These are phyloP conservation scores for Trichophaea hybrida DNA, from an alignment of 2,329 filamentous ascomycete species.

Conservation along the genomic window DNA sequence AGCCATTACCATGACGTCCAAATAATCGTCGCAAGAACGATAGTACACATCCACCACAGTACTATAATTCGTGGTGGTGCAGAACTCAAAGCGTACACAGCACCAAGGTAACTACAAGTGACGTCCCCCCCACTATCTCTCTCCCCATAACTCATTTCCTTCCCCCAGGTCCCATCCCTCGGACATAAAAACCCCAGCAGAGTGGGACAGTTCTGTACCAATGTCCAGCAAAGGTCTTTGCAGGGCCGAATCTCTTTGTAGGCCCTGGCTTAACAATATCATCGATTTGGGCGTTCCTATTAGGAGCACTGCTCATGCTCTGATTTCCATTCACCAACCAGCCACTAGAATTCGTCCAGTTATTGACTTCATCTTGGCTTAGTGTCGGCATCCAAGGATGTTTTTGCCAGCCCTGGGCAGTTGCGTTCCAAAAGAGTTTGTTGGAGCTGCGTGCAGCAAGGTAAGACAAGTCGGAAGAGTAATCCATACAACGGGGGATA, in stretches of 20 bases:
- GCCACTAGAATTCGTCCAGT: constrained; percentile 12
- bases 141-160: constrained; percentile 40
- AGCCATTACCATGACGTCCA: not conserved
- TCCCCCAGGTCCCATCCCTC: constrained; percentile 31
- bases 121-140: constrained; percentile 28
- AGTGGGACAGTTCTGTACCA: constrained; percentile 74
- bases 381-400: constrained; percentile 34
- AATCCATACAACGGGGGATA: constrained; percentile 86
- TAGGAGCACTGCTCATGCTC: not conserved
- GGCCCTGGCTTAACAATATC: constrained; percentile 60
- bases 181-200: constrained; percentile 65
- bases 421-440: constrained; percentile 57
- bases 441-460: constrained; percentile 58
- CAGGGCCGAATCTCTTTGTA: constrained; percentile 91
- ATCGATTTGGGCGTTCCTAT: constrained; percentile 60
- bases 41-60: not conserved
- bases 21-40: not conserved
- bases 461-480: constrained; percentile 41
- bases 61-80: constrained; percentile 1
- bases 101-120: constrained; percentile 33
- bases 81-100: constrained; percentile 31
- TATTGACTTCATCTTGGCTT: constrained; percentile 23
- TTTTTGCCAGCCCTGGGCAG: constrained; percentile 26
- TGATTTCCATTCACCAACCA: constrained; percentile 3
- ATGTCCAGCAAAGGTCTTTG: constrained; percentile 68